Evolutionary conservation across 2,329 filamentous ascomycete species (phyloP).

Genomic region (Calycina herbarum): DNA sequence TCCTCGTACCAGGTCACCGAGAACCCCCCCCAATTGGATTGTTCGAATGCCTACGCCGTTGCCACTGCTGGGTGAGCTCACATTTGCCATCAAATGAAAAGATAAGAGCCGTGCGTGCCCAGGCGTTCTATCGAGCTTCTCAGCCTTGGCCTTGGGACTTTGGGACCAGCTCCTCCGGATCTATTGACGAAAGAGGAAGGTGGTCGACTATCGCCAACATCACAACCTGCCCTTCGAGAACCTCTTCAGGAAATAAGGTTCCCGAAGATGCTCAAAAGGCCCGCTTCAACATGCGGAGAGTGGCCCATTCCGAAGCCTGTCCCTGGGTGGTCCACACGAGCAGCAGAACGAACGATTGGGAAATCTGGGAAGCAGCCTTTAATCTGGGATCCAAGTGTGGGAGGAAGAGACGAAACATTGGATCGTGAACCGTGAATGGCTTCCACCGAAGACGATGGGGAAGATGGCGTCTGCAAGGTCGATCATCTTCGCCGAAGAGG

Average conservation of each 20-base stretch:
- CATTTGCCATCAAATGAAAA: neutral
- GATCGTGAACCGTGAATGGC: neutral
- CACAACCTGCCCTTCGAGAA: constrained; percentile 2
- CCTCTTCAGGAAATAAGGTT: neutral
- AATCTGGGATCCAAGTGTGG: too few species aligned
- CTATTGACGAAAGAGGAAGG: constrained; percentile 7
- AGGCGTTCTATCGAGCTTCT: constrained; percentile 1
- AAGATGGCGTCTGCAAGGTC: neutral
- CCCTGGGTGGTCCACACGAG: neutral
- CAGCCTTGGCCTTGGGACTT: constrained; percentile 4
- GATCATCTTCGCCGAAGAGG: constrained; percentile 2
- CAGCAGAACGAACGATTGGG: neutral
- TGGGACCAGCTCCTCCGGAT: neutral
- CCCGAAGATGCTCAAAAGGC: neutral
- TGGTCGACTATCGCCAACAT: neutral
- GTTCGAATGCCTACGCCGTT: too few species aligned
- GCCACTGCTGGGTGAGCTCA: too few species aligned
- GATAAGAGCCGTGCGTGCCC: constrained; percentile 1
- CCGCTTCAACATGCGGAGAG: constrained; percentile 10
- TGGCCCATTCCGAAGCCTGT: constrained; percentile 9
- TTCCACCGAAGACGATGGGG: neutral
- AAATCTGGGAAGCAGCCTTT: neutral
- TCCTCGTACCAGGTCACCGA: too few species aligned
- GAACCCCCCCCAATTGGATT: too few species aligned
- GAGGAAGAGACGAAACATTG: neutral